Conservation (phyloP, 2,329 filamentous ascomycete genomes). For the Colletotrichum sp. region DNA sequence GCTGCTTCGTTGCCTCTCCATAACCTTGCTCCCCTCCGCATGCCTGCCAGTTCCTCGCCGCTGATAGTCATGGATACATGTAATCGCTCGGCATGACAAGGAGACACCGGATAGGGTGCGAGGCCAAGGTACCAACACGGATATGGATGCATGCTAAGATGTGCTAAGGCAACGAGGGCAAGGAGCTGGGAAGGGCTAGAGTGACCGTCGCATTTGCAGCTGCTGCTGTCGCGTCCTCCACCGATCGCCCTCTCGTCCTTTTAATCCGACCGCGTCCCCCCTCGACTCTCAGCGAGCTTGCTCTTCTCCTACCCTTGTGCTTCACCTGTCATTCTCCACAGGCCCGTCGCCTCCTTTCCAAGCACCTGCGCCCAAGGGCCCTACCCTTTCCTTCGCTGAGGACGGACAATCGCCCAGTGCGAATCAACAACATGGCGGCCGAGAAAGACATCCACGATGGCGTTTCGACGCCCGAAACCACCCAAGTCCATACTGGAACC, state of each 20-base stretch:
- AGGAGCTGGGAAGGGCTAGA: not conserved
- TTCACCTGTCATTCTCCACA: not conserved
- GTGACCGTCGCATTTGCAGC: not conserved
- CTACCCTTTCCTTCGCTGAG: not conserved
- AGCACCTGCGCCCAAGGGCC: not conserved
- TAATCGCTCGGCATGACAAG: not conserved
- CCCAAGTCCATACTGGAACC: conserved; percentile 1
- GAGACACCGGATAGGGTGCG: not conserved
- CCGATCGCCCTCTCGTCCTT: not conserved
- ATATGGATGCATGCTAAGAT: not conserved
- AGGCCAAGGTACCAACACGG: not conserved
- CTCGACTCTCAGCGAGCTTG: not conserved
- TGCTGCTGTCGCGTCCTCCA: not conserved
- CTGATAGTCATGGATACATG: conserved; percentile 8
- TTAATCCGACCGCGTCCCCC: conserved; percentile 4
- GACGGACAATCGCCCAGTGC: not conserved
- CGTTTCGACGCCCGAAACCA: conserved; percentile 14
- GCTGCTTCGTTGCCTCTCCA: not conserved
- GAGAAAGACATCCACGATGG: conserved; percentile 15
- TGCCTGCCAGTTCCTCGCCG: conserved; percentile 1
- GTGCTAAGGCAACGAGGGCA: not conserved
- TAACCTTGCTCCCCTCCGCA: not conserved
- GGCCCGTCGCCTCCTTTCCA: not conserved
- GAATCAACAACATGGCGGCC: not conserved
- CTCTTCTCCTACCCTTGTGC: not conserved